phyloP scores from a whole-genome alignment of 2,329 filamentous ascomycete species.

The Aspergillus sp. region DNA sequence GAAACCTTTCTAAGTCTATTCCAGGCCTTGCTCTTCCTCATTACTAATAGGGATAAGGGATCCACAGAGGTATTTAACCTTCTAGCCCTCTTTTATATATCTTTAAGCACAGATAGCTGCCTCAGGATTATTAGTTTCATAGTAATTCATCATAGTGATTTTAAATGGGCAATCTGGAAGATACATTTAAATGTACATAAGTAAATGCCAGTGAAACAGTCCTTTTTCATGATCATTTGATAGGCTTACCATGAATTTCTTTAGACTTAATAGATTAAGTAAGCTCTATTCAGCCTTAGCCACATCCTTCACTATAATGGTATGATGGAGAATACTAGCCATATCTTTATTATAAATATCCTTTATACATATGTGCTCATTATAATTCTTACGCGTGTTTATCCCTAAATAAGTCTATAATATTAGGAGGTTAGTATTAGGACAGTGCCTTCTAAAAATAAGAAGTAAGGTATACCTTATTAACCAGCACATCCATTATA shows the following conservation, averaged over 20 bases:
- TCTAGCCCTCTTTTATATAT: conserved; percentile 73
- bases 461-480: conserved; percentile 81
- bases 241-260: conserved; percentile 64
- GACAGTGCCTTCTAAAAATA: conserved; percentile 3
- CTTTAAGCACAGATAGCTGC: conserved; percentile 79
- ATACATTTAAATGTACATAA: conserved; percentile 89
- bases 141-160: conserved; percentile 88
- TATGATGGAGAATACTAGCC: conserved; percentile 56
- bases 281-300: conserved; percentile 67
- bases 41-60: conserved; percentile 89
- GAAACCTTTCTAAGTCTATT: conserved; percentile 82
- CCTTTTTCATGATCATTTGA: conserved; percentile 75
- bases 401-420: conserved; percentile 91
- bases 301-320: conserved; percentile 73
- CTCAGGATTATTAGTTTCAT: conserved; percentile 86
- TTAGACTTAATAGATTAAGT: conserved; percentile 67
- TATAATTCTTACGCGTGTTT: conserved; percentile 87
- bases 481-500: conserved; percentile 87
- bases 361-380: conserved; percentile 77
- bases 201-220: conserved; percentile 79
- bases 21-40: conserved; percentile 81
- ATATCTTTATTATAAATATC: conserved; percentile 66
- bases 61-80: conserved; percentile 84
- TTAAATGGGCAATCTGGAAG: conserved; percentile 92
- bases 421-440: conserved; percentile 14